Conservation (phyloP, 2,329 filamentous ascomycete genomes). For the Cylindrodendrum hubeiense region DNA sequence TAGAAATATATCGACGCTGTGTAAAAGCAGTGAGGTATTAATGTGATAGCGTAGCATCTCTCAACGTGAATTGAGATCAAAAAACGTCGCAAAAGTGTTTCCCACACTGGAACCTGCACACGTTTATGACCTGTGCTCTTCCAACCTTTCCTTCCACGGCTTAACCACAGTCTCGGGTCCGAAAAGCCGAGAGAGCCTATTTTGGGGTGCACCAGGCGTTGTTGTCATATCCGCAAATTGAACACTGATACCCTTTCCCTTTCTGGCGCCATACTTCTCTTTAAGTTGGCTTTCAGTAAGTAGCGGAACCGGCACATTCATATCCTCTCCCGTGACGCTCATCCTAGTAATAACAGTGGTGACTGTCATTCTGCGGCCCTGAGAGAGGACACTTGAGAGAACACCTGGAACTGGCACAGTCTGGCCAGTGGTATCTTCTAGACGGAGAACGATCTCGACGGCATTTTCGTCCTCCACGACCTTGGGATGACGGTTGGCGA, state of each 20-base stretch:
- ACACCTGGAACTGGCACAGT: too few species aligned
- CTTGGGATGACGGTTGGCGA: conserved; percentile 24
- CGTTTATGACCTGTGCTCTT: too few species aligned
- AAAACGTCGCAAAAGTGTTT: too few species aligned
- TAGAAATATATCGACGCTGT: too few species aligned
- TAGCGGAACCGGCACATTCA: not conserved
- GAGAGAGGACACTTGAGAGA: not conserved
- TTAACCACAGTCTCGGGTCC: not conserved
- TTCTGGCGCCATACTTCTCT: not conserved
- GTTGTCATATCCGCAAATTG: not conserved
- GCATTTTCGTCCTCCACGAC: conserved; percentile 23
- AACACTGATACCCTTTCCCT: not conserved
- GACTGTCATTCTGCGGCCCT: not conserved
- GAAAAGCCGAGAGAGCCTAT: not conserved
- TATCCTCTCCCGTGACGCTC: not conserved
- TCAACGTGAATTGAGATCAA: too few species aligned
- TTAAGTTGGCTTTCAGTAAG: not conserved
- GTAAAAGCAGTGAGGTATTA: too few species aligned
- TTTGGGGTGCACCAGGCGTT: not conserved
- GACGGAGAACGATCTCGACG: conserved; percentile 18
- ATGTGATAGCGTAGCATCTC: too few species aligned
- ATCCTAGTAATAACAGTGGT: not conserved
- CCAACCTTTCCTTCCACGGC: too few species aligned
- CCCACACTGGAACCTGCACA: too few species aligned
- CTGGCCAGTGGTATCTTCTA: not conserved